phyloP scores from a whole-genome alignment of 345 rosid species.

The Eucalyptus albens region DNA sequence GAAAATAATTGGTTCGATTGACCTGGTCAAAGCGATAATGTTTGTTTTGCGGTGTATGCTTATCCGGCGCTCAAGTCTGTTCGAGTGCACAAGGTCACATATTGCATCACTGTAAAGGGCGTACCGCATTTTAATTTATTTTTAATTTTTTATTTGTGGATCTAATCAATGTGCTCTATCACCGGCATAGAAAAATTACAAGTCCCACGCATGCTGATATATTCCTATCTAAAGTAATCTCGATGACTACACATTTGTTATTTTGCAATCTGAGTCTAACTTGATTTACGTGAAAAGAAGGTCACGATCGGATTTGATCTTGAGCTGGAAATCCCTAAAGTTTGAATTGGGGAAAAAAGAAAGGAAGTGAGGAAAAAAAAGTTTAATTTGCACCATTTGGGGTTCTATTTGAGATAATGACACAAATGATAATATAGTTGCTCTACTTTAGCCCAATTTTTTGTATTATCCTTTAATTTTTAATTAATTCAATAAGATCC shows the following conservation, averaged over 20 bases:
- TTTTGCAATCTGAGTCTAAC: accelerated
- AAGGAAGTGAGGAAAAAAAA: not conserved
- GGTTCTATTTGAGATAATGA: not conserved
- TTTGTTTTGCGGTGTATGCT: not conserved
- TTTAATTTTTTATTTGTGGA: not conserved
- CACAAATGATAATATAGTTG: too few relatives aligned
- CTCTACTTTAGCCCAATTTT: too few relatives aligned
- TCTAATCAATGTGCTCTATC: not conserved
- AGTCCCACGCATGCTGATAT: not conserved
- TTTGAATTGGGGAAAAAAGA: not conserved
- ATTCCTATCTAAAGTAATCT: not conserved
- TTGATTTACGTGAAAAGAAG: not conserved
- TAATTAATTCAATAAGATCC: too few relatives aligned
- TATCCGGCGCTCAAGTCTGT: not conserved
- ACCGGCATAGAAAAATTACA: not conserved
- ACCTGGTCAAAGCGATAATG: not conserved
- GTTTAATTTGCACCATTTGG: not conserved
- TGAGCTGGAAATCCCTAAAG: not conserved
- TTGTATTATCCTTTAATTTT: too few relatives aligned
- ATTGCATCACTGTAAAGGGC: not conserved
- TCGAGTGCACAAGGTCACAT: not conserved
- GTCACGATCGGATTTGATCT: accelerated
- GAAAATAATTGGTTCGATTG: not conserved
- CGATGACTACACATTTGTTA: too few relatives aligned
- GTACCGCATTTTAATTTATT: not conserved